Evolutionary conservation across 768 basidiomycete species (phyloP), one percentile per base, ranked within the genome.

Genomic region (Boletus reticuloceps): DNA sequence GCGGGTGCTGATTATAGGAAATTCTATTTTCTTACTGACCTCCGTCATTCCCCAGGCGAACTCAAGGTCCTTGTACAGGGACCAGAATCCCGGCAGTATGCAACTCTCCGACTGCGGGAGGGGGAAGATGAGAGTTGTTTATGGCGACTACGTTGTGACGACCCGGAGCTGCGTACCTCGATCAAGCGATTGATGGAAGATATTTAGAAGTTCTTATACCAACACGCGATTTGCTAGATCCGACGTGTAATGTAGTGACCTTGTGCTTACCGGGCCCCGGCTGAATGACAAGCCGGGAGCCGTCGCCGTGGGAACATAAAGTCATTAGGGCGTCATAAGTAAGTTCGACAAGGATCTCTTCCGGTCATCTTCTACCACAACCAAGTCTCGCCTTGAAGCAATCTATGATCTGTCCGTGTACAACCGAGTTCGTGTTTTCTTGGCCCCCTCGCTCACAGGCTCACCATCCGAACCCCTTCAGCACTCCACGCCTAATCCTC

Each of bases 101-200:
- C 79, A 6, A 74, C 76, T 13, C 66, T 89, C 32, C 80, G 86
- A 34, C 69, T 91, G 45, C 80, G 77, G 47, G 83, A 82, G 58
- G 79, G 79, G 19, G 84, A 87, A 6, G 89, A 88, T 39, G 84
- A 85, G 32, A 80, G 86, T 29, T 88, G 86, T 64, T 65, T 91
- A 44, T 91, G 89, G 88, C 79, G 83, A 47, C 50, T 89, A 55
- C 83, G 86, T 29, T 81, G 83, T 62, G 74, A 70, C 12, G 78
- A 84, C 49, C 63, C 60, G 16, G 69, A 61, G 16, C 58, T 87
- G 57, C 68, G 79, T 52, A 70, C 58, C 25, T 59, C 71, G 20
- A 74, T 88, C 51, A 82, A 80, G 69, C 68, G 67, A 38, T 47
- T 75, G 54, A 66, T 85, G 52, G 62, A 72, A 17, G 60, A 59